Evolutionary conservation across 2,329 filamentous ascomycete genomes (phyloP).

Genomic region (Alternaria sp.): DNA sequence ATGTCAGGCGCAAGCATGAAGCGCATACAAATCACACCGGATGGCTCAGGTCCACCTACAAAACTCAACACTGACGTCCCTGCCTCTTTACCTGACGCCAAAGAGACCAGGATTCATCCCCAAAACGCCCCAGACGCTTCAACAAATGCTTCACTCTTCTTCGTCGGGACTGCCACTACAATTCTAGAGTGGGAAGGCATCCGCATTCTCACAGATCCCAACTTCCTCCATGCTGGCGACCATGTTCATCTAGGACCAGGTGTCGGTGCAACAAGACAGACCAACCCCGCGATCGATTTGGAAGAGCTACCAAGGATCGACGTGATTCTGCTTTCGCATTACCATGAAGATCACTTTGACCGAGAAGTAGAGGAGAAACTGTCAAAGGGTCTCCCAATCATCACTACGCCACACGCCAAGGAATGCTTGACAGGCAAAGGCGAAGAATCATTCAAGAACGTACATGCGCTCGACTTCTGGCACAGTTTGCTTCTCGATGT

Average conservation of each 20-base stretch:
- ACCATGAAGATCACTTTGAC: conserved; percentile 70
- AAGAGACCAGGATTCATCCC: conserved; percentile 57
- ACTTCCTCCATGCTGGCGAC: conserved; percentile 71
- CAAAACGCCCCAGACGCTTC: conserved; percentile 45
- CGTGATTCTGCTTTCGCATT: conserved; percentile 69
- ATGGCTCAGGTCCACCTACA: conserved; percentile 49
- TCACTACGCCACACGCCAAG: conserved; percentile 70
- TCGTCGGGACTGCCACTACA: conserved; percentile 66
- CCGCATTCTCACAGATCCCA: conserved; percentile 62
- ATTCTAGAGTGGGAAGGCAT: conserved; percentile 64
- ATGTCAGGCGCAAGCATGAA: conserved; percentile 46
- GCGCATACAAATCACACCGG: conserved; percentile 53
- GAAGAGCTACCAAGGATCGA: conserved; percentile 68
- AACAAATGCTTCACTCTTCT: conserved; percentile 60
- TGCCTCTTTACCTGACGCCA: conserved; percentile 53
- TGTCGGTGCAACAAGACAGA: conserved; percentile 63
- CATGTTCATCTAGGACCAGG: conserved; percentile 73
- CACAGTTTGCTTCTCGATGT: conserved; percentile 61
- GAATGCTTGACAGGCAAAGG: conserved; percentile 58
- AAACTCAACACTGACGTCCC: conserved; percentile 50
- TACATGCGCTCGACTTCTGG: conserved; percentile 66
- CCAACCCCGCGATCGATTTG: conserved; percentile 68
- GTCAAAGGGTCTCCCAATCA: conserved; percentile 66
- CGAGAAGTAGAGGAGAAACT: conserved; percentile 61
- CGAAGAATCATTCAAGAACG: conserved; percentile 63